Base-by-base conservation (phyloP, 257 asterid genomes). In the Verbena officinalis region DNA sequence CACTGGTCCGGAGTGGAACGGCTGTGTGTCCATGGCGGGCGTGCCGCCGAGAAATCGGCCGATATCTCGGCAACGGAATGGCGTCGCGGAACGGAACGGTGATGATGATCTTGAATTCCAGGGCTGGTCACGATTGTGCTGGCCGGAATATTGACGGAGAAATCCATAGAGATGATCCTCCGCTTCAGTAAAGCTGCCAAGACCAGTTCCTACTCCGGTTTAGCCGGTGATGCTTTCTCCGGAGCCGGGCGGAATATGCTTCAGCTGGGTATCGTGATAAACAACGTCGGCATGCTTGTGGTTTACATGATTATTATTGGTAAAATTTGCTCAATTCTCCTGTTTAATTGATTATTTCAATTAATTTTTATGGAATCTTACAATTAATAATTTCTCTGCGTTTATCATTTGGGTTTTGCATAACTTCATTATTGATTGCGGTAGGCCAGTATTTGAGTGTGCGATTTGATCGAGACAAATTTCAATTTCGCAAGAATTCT, bases 221-320 rank as follows among this genome's bases (percentile, higher is more conserved):
- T 90, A 39, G 96, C 88, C 16, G 89, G 76, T 19, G 95, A 90
- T 33, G 64, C 89, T 1, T 87, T 85, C 63, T 84, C 84, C 45
- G 80, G 79, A 5, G 72, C 77, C 49, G 96, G 92, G 7, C 77
- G 97, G 75, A 80, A 78, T 45, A 50, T 87, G 3, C 78, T 90
- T 56, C 96, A 90, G 77, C 58, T 71, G 16, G 77, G 96, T 75
- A 83, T 90, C 60, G 90, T 90, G 65, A 59, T 85, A 9, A 90
- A 84, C 55, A 90, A 90, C 69, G 77, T 82, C 42, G 97, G 97
- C 13, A 76, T 78, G 75, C 90, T 90, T 30, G 89, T 90, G 34
- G 97, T 84, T 58, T 90, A 87, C 83, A 79, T 87, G 95, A 90
- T 87, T 74, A 90, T 90, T 50, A 85, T 90, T 34, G 96, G 96